Evolutionary conservation across 192 early-diverging fungal species (phyloP).

Genomic region (Allomyces macrogynus): DNA sequence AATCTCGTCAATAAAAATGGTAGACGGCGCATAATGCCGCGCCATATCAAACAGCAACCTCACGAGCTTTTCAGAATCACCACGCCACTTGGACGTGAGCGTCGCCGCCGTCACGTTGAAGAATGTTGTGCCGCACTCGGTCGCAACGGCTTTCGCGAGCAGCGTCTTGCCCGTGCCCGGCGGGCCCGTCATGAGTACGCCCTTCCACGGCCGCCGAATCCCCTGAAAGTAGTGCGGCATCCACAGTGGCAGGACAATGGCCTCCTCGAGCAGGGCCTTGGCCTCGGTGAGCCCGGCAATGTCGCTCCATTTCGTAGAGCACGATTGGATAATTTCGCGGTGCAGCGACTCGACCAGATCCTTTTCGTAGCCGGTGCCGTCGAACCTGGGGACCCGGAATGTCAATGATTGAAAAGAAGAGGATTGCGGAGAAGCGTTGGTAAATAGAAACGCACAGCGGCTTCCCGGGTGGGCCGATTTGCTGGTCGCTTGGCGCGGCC

Average conservation of each 20-base stretch:
- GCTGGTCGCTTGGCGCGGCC: background rate
- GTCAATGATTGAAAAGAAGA: too few relatives aligned
- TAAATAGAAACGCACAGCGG: background rate
- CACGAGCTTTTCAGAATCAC: slow-evolving; percentile 40
- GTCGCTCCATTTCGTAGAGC: slow-evolving; percentile 31
- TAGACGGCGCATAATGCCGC: slow-evolving; percentile 34
- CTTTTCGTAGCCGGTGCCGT: slow-evolving; percentile 34
- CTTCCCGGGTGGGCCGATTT: background rate
- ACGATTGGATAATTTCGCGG: slow-evolving; percentile 31
- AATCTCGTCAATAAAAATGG: slow-evolving; percentile 48
- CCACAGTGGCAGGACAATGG: slow-evolving; percentile 39
- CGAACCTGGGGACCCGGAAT: slow-evolving; percentile 11
- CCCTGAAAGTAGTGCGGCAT: slow-evolving; percentile 46
- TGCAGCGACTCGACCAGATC: slow-evolving; percentile 41
- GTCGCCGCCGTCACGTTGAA: slow-evolving; percentile 39
- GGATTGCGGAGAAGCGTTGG: background rate
- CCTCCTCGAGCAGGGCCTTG: slow-evolving; percentile 35
- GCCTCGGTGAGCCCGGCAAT: slow-evolving; percentile 39
- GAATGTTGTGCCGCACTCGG: slow-evolving; percentile 43
- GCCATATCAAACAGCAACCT: slow-evolving; percentile 37
- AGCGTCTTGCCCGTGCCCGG: slow-evolving; percentile 43
- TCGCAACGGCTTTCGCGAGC: slow-evolving; percentile 40
- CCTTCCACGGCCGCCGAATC: slow-evolving; percentile 17
- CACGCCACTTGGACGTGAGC: slow-evolving; percentile 40
- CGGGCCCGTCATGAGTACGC: slow-evolving; percentile 40